Evolutionary conservation across 768 basidiomycete genomes (phyloP), one percentile per base, ranked within the genome.

Genomic region (Multifurca ochricompacta): DNA sequence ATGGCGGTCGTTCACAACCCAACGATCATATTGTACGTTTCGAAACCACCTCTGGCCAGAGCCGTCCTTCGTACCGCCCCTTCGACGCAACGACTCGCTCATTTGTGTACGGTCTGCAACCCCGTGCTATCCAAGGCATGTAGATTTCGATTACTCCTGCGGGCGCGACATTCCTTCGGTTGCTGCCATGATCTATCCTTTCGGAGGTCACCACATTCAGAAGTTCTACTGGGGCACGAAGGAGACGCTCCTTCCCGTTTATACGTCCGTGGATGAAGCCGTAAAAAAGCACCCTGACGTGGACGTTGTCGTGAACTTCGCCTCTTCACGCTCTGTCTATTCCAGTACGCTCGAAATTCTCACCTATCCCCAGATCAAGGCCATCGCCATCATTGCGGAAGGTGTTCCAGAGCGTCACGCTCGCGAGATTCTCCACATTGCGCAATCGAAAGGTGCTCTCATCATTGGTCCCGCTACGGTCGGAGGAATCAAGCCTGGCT

Each of bases 141-240:
- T 99, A 55, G 96, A 99, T 79, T 99, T 99, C 62, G 96, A 99
- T 77, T 99, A 85, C 75, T 92, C 91, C 13, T 99, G 96, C 73
- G 94, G 94, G 16, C 89, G 96, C 59, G 70, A 80, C 42, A 79
- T 86, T 18, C 93, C 96, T 34, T 88, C 85, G 42, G 96, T 98
- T 61, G 94, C 96, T 27, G 96, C 96, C 35, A 99, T 98, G 95
- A 96, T 99, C 68, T 99, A 99, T 71, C 96, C 95, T 68, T 99
- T 99, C 72, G 96, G 95, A 67, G 95, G 95, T 18, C 95, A 98
- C 74, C 96, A 98, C 75, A 96, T 97, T 71, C 96, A 99, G 75
- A 99, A 99, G 77, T 97, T 99, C 82, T 98, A 99, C 80, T 98
- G 96, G 96, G 96, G 96, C 52, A 98, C 96, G 36, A 92, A 91